Conservation (phyloP, 73 alveolate genomes). For the Paramecium tetraurelia region DNA sequence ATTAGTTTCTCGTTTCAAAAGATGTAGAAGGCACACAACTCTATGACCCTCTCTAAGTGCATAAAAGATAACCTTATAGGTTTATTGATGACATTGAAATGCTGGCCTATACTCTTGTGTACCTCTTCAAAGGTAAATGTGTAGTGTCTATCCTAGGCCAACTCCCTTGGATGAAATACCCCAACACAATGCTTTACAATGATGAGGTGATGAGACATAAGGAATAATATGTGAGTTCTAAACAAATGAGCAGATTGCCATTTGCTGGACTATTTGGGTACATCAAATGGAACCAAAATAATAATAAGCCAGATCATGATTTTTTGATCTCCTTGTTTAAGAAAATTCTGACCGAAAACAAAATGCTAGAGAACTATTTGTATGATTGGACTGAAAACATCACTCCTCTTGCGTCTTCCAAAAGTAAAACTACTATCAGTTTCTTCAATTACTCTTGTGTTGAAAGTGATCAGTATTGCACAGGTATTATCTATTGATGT, state of each 20-base stretch:
- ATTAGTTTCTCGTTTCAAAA: not conserved
- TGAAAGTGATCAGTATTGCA: not conserved
- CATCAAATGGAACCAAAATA: not conserved
- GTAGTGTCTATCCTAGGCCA: not conserved
- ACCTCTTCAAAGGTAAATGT: not conserved
- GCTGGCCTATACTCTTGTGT: constrained; percentile 5
- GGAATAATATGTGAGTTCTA: not conserved
- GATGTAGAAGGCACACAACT: not conserved
- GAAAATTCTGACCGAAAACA: not conserved
- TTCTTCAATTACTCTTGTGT: not conserved
- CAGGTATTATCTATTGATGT: not conserved
- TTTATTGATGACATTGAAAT: constrained; percentile 39
- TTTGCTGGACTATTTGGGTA: constrained; percentile 27
- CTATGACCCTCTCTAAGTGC: not conserved
- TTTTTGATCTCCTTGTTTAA: not conserved
- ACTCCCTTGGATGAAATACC: not conserved
- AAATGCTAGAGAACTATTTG: not conserved
- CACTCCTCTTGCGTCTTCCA: not conserved
- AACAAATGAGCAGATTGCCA: not conserved
- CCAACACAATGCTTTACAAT: not conserved
- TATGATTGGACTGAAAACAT: not conserved
- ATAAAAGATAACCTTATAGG: not conserved
- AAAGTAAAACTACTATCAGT: not conserved
- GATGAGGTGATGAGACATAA: not conserved
- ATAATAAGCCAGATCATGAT: constrained; percentile 21